Evolutionary conservation across 2,329 filamentous ascomycete species (phyloP), one percentile per base, ranked within the genome.

Genomic region (Phialophora macrospora): DNA sequence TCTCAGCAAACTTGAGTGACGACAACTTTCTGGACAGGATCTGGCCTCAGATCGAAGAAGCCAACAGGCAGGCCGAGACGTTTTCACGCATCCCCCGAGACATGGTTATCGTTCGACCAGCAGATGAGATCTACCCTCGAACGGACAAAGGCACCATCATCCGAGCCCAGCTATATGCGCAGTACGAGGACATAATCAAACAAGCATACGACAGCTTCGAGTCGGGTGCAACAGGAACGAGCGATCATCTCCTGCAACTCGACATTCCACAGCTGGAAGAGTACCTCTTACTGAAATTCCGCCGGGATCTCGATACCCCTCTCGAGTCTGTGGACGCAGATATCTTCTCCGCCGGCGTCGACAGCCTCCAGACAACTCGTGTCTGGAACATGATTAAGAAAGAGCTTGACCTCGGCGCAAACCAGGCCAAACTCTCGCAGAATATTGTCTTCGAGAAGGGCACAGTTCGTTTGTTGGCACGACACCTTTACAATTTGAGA

Each of bases 401-500:
- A 59, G 60, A 68, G 32, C 34, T 68, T 22, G 55, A 66, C 34
- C 56, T 68, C 8, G 64, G 64, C 11, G 56, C 46, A 11, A 64
- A 66, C 24, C 14, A 30, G 8, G 49, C 55, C 11, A 51, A 51
- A 51, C 71, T 88, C 1, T 84, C 87, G 0, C 77, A 83, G 65
- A 88, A 86, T 66, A 73, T 88, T 1, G 80, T 89, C 0, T 87
- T 88, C 68, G 84, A 88, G 65, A 82, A 82, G 62, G 84, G 85
- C 1, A 86, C 80, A 2, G 75, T 87, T 22, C 68, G 77, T 22
- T 74, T 75, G 54, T 72, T 83, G 12, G 61, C 79, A 26, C 74
- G 75, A 54, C 75, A 75, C 58, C 74, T 82, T 48, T 51, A 51
- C 22, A 51, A 51, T 14, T 51, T 51, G 48, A 12, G 48, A 51